These are phyloP conservation scores for Nakazawaea sp. DNA, from an alignment of 805 yeast species.

Conservation along the genomic window DNA sequence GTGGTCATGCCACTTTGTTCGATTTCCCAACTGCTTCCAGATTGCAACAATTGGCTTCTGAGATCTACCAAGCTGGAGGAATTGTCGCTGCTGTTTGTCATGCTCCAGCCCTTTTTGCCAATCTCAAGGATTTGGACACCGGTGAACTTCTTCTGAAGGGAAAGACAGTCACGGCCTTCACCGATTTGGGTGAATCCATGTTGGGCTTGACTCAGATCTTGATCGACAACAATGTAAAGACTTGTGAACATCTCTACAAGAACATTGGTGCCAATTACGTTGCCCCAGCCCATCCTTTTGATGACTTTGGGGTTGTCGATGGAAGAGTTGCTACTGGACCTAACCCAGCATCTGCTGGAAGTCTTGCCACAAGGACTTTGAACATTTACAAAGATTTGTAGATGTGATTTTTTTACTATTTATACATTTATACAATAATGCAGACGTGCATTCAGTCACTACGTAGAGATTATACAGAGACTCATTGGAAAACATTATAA, in stretches of 20 bases:
- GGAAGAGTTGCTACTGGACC: slow-evolving; percentile 60
- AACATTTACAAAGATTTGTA: background rate
- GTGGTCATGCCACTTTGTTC: slow-evolving; percentile 57
- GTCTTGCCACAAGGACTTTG: slow-evolving; percentile 36
- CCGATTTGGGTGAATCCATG: slow-evolving; percentile 43
- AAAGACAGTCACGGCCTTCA: slow-evolving; percentile 54
- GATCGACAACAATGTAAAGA: slow-evolving; percentile 20
- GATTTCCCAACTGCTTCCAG: slow-evolving; percentile 49
- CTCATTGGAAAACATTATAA: too few relatives aligned
- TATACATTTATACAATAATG: too few relatives aligned
- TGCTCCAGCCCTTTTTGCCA: slow-evolving; percentile 56
- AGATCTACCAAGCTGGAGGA: slow-evolving; percentile 44
- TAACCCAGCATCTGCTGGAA: slow-evolving; percentile 51
- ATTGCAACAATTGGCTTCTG: slow-evolving; percentile 37
- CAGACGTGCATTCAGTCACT: too few relatives aligned
- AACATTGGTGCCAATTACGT: slow-evolving; percentile 35
- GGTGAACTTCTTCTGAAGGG: slow-evolving; percentile 43
- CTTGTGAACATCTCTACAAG: slow-evolving; percentile 31
- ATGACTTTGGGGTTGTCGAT: slow-evolving; percentile 41
- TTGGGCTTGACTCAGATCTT: slow-evolving; percentile 22
- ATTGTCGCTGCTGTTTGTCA: slow-evolving; percentile 62
- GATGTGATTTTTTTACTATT: background rate
- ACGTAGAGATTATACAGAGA: too few relatives aligned
- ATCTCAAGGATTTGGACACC: slow-evolving; percentile 33
- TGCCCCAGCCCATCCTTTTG: slow-evolving; percentile 46